phyloP scores from a whole-genome alignment of 345 rosid genomes.

The Eutrema japonicum region DNA sequence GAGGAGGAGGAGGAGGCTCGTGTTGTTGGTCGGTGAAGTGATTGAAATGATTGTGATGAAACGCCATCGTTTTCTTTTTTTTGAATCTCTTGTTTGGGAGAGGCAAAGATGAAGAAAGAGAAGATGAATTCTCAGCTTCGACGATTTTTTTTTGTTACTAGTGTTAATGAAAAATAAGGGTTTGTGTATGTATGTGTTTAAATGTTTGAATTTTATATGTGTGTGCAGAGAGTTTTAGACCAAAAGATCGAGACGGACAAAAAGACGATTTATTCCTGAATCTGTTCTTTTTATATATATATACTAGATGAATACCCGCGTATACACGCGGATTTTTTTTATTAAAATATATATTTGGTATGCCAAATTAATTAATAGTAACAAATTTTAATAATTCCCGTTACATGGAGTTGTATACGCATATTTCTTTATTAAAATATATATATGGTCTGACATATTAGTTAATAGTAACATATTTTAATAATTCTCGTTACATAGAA shows the following conservation, averaged over 20 bases:
- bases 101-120: conserved; percentile 26
- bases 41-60: conserved; percentile 73
- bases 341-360: no score
- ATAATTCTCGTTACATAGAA: no score
- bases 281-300: neutral
- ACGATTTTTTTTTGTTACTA: neutral
- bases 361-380: no score
- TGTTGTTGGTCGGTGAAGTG: conserved; percentile 63
- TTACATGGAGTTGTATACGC: no score
- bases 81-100: neutral
- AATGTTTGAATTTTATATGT: conserved; percentile 29
- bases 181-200: conserved; percentile 16
- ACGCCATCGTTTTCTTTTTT: conserved; percentile 56
- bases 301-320: no score
- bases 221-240: conserved; percentile 8
- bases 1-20: conserved; percentile 43
- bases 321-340: no score
- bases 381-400: no score
- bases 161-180: conserved; percentile 11
- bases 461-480: no score
- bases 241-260: conserved; percentile 8
- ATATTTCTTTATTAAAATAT: no score
- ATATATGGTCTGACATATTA: no score
- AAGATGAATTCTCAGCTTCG: conserved; percentile 14
- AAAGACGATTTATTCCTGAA: conserved; percentile 11